These are phyloP conservation scores for Penicillium sp. DNA, from an alignment of 2,329 filamentous ascomycete species.

Conservation along the genomic window DNA sequence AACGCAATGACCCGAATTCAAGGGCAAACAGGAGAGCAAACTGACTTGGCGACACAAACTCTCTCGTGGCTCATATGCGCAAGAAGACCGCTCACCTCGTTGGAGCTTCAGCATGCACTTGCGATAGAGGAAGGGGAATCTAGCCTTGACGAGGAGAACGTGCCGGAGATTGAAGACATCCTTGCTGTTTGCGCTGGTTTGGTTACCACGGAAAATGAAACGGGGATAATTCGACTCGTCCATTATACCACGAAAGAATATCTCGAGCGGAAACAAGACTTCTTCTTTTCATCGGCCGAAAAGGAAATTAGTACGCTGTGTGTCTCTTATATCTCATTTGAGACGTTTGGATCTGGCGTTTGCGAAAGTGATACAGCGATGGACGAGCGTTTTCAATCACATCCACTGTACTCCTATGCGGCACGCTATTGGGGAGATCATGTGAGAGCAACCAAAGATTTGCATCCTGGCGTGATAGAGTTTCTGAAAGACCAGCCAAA, in stretches of 20 bases:
- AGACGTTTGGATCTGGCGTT: not conserved
- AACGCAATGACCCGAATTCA: conserved; percentile 44
- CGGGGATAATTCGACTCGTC: conserved; percentile 29
- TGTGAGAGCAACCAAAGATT: not conserved
- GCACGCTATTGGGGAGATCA: not conserved
- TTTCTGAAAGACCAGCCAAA: not conserved
- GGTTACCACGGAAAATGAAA: conserved; percentile 30
- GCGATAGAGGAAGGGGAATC: conserved; percentile 30
- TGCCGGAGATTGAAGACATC: conserved; percentile 27
- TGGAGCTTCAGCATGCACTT: conserved; percentile 45
- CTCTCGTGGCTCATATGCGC: conserved; percentile 44
- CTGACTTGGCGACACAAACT: conserved; percentile 38
- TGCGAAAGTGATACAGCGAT: not conserved
- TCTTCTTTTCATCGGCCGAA: conserved; percentile 6
- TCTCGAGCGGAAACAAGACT: conserved; percentile 15
- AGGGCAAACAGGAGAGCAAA: conserved; percentile 31
- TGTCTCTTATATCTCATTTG: not conserved
- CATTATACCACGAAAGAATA: conserved; percentile 36
- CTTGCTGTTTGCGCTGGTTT: conserved; percentile 32
- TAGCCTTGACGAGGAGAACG: conserved; percentile 35
- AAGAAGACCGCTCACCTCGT: conserved; percentile 29
- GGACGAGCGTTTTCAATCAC: not conserved
- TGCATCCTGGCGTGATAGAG: not conserved
- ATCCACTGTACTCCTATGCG: not conserved
- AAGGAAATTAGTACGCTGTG: not conserved